Base-by-base conservation (phyloP, 2,329 filamentous ascomycete species). In the Monascus ruber region DNA sequence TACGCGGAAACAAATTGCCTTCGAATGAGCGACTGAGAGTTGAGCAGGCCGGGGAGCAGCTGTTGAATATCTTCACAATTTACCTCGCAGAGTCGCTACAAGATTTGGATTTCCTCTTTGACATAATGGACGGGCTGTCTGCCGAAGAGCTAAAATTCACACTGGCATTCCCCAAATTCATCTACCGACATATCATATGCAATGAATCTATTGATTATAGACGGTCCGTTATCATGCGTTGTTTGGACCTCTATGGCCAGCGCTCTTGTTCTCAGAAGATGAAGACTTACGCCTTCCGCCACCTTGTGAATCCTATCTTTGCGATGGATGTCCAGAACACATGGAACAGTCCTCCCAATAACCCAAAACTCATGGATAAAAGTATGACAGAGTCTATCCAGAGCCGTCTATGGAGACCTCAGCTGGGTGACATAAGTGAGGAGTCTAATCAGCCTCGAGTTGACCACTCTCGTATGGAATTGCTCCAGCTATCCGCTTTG, bases 381-480 rank as follows among this genome's bases (percentile, higher is more conserved):
- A 70, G 77, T 35, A 79, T 98, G 64, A 88, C 91, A 28, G 88
- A 95, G 44, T 82, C 84, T 6, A 85, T 98, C 44, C 87, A 93
- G 59, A 81, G 81, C 51, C 91, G 88, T 59, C 79, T 99, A 38
- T 98, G 91, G 93, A 89, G 85, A 59, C 82, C 87, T 24, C 86
- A 93, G 46, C 71, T 87, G 27, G 79, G 82, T 25, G 87, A 94
- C 60, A 73, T 81, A 2, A 79, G 79, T 31, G 89, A 96, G 50
- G 91, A 96, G 52, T 77, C 81, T 29, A 77, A 76, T 3, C 86
- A 89, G 52, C 77, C 84, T 29, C 87, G 88, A 8, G 86, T 96
- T 37, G 91, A 98, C 56, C 91, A 96, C 62, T 93, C 88, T 1
- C 76, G 91, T 10, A 94, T 96, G 78, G 93, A 98, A 58, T 76